Evolutionary conservation across 1,139 yeast species (phyloP).

Genomic region (Candida labiduridarum): DNA sequence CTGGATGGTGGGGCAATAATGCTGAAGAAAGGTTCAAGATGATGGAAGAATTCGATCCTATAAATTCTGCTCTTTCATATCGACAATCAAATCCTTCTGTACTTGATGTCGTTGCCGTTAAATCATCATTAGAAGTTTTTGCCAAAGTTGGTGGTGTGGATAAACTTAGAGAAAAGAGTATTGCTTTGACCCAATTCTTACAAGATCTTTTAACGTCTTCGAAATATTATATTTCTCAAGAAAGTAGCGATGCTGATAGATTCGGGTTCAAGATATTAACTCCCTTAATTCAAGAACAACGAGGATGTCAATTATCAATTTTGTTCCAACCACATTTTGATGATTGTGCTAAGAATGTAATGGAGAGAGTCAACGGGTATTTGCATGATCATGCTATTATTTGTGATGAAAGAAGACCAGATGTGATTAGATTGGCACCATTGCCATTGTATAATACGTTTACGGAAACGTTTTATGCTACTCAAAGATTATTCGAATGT

Average conservation of each 20-base stretch:
- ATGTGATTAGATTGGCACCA: slow-evolving; percentile 85
- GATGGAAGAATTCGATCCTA: slow-evolving; percentile 79
- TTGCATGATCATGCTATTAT: slow-evolving; percentile 64
- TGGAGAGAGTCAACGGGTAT: slow-evolving; percentile 61
- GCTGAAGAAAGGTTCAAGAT: slow-evolving; percentile 70
- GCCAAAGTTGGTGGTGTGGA: slow-evolving; percentile 64
- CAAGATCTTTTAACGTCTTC: slow-evolving; percentile 48
- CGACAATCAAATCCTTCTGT: slow-evolving; percentile 94
- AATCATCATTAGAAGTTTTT: slow-evolving; percentile 66
- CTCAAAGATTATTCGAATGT: slow-evolving; percentile 45
- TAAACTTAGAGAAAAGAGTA: slow-evolving; percentile 56
- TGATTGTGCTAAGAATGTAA: slow-evolving; percentile 43
- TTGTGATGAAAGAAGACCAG: slow-evolving; percentile 88
- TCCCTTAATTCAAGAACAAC: slow-evolving; percentile 54
- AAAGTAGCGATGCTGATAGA: slow-evolving; percentile 19
- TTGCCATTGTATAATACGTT: slow-evolving; percentile 81
- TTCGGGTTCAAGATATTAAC: slow-evolving; percentile 72
- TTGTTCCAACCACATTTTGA: slow-evolving; percentile 58
- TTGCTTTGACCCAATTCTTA: slow-evolving; percentile 59
- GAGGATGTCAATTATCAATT: slow-evolving; percentile 85
- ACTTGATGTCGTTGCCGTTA: slow-evolving; percentile 72
- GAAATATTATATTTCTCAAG: slow-evolving; percentile 41
- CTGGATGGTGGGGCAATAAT: slow-evolving; percentile 98
- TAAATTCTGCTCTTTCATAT: slow-evolving; percentile 80
- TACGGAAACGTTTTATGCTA: slow-evolving; percentile 57